Evolutionary conservation across 441 rosid genomes (phyloP).

Genomic region (Jatropha podagrica): DNA sequence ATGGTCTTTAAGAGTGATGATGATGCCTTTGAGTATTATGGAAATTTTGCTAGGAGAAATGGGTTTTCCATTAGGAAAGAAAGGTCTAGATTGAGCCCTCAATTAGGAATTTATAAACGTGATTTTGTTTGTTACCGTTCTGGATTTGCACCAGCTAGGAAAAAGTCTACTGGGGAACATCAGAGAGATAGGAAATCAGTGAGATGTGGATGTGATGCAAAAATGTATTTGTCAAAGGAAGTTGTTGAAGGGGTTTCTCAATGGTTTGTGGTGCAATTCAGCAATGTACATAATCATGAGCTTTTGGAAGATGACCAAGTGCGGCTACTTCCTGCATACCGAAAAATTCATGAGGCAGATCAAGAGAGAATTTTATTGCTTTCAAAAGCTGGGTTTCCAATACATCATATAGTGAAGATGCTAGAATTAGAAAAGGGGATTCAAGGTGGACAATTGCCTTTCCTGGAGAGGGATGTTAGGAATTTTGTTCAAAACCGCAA

Average conservation of each 20-base stretch:
- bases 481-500: constrained; percentile 81
- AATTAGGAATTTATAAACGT: constrained; percentile 73
- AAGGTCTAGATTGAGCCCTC: constrained; percentile 78
- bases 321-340: constrained; percentile 82
- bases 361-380: constrained; percentile 82
- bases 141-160: constrained; percentile 78
- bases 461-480: constrained; percentile 87
- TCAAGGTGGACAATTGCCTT: constrained; percentile 80
- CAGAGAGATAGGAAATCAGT: constrained; percentile 87
- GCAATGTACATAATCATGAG: constrained; percentile 92
- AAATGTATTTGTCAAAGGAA: constrained; percentile 78
- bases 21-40: constrained; percentile 81
- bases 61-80: constrained; percentile 95
- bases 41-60: constrained; percentile 69
- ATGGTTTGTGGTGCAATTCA: constrained; percentile 86
- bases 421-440: constrained; percentile 82
- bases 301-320: constrained; percentile 91
- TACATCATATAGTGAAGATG: constrained; percentile 76
- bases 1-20: constrained; percentile 76
- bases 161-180: constrained; percentile 76
- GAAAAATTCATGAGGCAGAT: constrained; percentile 88
- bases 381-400: constrained; percentile 88
- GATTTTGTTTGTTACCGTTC: constrained; percentile 95
- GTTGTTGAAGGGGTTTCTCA: constrained; percentile 56
- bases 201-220: constrained; percentile 90